These are phyloP conservation scores for Cynara cardunculus DNA, from an alignment of 129 eudicot species.

Conservation along the genomic window DNA sequence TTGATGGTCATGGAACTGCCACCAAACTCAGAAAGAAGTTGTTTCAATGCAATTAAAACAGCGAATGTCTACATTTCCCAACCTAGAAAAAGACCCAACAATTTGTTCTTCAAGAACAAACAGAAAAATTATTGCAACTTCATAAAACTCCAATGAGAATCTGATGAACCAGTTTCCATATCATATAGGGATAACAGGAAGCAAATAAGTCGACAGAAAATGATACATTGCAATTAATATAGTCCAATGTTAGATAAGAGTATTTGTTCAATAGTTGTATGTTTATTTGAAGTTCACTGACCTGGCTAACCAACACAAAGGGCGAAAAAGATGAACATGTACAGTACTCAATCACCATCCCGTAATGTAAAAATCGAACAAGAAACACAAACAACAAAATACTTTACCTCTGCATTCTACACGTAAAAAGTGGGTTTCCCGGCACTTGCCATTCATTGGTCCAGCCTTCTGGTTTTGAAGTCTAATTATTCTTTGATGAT, in stretches of 20 bases:
- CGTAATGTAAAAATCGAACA: slow-evolving; percentile 22
- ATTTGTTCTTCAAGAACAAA: neutral
- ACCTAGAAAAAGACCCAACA: neutral
- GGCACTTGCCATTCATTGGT: slow-evolving; percentile 7
- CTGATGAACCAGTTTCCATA: neutral
- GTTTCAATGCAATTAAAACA: neutral
- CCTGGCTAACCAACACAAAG: slow-evolving; percentile 23
- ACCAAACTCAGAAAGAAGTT: neutral
- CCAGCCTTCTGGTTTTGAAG: slow-evolving; percentile 18
- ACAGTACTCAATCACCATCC: slow-evolving; percentile 42
- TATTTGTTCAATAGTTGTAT: slow-evolving; percentile 27
- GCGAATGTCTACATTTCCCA: neutral
- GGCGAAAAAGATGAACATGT: slow-evolving; percentile 32
- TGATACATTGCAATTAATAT: slow-evolving; percentile 16
- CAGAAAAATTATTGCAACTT: neutral
- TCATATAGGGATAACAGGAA: neutral
- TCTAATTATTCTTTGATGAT: slow-evolving; percentile 38
- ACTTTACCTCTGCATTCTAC: slow-evolving; percentile 48
- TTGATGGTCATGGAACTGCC: no score
- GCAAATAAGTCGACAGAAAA: slow-evolving; percentile 1
- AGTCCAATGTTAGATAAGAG: slow-evolving; percentile 14
- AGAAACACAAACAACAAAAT: slow-evolving; percentile 29
- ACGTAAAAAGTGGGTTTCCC: slow-evolving; percentile 32
- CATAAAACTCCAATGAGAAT: neutral
- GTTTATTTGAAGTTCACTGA: slow-evolving; percentile 29